Base-by-base conservation (phyloP, 202 grass and related monocot species). In the Cymbopogon flexuosus region DNA sequence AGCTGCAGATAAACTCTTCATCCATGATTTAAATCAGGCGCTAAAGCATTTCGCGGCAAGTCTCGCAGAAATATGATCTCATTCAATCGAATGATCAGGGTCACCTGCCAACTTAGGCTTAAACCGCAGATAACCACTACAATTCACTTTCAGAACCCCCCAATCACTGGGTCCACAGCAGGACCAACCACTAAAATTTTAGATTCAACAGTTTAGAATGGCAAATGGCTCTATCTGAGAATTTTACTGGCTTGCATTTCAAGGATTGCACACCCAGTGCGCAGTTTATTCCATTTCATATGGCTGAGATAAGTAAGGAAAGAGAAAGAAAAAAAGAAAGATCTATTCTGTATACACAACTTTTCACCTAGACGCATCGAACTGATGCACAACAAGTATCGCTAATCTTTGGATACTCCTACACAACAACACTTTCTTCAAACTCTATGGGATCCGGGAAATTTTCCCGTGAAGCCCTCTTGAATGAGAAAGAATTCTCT, bases 391-490 rank as follows among this genome's bases (percentile, higher is more conserved):
- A 77, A 16, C 46, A 60, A 60, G 37, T 72, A 69, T 68, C 3
- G 21, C 78, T 89, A 81, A 82, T 74, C 72, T 74, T 66, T 16
- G 60, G 49, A 61, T 43, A 21, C 46, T 86, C 61, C 83, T 82
- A 79, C 51, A 90, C 81, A 61, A 73, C 60, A 79, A 2, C 18
- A 62, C 65, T 62, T 4, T 83, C 90, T 71, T 84, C 84, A 75
- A 96, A 76, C 75, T 89, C 85, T 46, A 76, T 19, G 5, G 80
- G 73, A 58, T 90, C 83, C 0, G 81, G 83, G 51, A 81, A 77
- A 46, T 83, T 88, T 62, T 92, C 94, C 77, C 75, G 78, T 5
- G 87, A 92, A 77, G 85, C 80, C 79, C 56, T 92, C 68, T 85
- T 91, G 59, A 84, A 85, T 5, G 89, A 86, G 73, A 91, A 88